Evolutionary conservation across 257 asterid genomes (phyloP).

Genomic region (Ilex aquifolium): DNA sequence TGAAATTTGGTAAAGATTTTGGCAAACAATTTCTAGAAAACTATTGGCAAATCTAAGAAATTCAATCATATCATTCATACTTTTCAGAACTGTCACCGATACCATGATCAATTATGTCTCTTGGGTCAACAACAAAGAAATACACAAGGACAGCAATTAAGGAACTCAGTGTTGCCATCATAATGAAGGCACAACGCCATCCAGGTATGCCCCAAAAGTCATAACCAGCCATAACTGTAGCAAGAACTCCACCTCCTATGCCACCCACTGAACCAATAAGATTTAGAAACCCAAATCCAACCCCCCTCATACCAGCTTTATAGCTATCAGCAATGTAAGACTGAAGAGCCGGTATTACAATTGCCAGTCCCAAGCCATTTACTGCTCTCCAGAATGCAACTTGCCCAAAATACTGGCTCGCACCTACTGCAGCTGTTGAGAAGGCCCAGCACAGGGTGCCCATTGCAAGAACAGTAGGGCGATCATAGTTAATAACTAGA

Average conservation of each 20-base stretch:
- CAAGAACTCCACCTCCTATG: slow-evolving; percentile 96
- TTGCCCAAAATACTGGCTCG: slow-evolving; percentile 79
- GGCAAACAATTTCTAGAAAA: too few relatives aligned
- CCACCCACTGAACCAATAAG: slow-evolving; percentile 92
- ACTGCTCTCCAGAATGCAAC: slow-evolving; percentile 89
- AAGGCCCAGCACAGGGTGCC: slow-evolving; percentile 95
- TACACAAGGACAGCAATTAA: slow-evolving; percentile 72
- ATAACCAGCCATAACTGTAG: slow-evolving; percentile 92
- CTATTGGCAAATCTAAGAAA: not conserved
- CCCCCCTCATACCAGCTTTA: slow-evolving; percentile 68
- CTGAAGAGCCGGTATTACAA: slow-evolving; percentile 93
- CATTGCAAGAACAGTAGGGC: slow-evolving; percentile 86
- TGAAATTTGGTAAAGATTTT: too few relatives aligned
- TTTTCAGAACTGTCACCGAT: slow-evolving; percentile 37
- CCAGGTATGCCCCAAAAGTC: slow-evolving; percentile 81
- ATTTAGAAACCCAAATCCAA: slow-evolving; percentile 81
- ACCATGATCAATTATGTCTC: slow-evolving; percentile 30
- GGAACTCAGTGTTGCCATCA: slow-evolving; percentile 76
- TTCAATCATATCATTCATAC: slow-evolving; percentile 25
- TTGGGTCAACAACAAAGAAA: slow-evolving; percentile 79
- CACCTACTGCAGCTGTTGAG: slow-evolving; percentile 93
- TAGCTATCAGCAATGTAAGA: slow-evolving; percentile 96
- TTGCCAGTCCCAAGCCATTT: slow-evolving; percentile 90
- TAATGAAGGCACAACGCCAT: slow-evolving; percentile 76
- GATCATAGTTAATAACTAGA: slow-evolving; percentile 78